These are phyloP conservation scores for Coemansia sp. DNA, from an alignment of 192 early-diverging fungal species.

Conservation along the genomic window DNA sequence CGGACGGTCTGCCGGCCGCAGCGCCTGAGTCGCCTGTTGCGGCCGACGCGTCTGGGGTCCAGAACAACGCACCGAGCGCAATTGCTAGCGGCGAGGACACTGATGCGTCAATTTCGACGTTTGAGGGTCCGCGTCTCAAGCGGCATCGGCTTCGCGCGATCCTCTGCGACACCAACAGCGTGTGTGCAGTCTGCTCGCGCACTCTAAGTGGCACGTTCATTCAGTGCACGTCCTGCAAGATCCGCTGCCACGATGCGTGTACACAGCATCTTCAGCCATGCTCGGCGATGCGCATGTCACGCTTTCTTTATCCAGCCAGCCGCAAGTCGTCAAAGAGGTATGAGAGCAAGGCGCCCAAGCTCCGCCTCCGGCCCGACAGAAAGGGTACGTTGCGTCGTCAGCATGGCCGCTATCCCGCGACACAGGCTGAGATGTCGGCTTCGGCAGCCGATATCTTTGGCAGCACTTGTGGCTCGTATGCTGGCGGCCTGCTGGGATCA, in stretches of 20 bases:
- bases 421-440: neutral
- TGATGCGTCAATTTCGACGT: slow-evolving; percentile 43
- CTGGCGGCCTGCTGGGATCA: slow-evolving; percentile 23
- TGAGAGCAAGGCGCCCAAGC: slow-evolving; percentile 43
- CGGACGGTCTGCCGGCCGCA: neutral
- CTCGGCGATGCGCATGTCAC: slow-evolving; percentile 51
- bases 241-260: slow-evolving; percentile 48
- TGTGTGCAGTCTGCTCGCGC: slow-evolving; percentile 30
- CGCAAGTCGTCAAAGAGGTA: slow-evolving; percentile 52
- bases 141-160: slow-evolving; percentile 46
- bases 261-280: slow-evolving; percentile 28
- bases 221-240: slow-evolving; percentile 50
- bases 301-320: slow-evolving; percentile 41
- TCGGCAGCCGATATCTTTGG: slow-evolving; percentile 8
- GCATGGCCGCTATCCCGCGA: neutral
- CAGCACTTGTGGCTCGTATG: slow-evolving; percentile 9
- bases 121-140: slow-evolving; percentile 49
- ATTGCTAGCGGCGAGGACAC: slow-evolving; percentile 37
- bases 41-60: neutral
- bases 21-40: neutral
- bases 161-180: slow-evolving; percentile 29
- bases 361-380: slow-evolving; percentile 31
- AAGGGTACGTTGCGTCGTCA: slow-evolving; percentile 19
- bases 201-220: slow-evolving; percentile 40
- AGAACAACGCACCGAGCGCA: neutral